Evolutionary conservation across 345 rosid genomes (phyloP).

Genomic region (Lepidium sativum): DNA sequence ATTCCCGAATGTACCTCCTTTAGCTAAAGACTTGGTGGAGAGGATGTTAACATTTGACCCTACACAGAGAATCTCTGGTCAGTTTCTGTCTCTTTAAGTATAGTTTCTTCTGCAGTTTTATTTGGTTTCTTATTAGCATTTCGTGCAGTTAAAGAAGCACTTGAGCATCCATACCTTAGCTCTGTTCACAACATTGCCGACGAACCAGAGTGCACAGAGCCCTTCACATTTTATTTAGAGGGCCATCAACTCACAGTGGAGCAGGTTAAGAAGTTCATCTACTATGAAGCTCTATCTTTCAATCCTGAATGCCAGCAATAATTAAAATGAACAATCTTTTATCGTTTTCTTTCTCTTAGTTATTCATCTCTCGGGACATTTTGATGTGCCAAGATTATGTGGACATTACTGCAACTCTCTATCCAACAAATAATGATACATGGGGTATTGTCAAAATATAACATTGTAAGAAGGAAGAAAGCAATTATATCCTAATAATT

Average conservation of each 20-base stretch:
- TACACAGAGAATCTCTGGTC: conserved; percentile 69
- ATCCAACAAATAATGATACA: conserved; percentile 19
- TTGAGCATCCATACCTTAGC: conserved; percentile 74
- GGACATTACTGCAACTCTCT: conserved; percentile 12
- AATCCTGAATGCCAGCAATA: conserved; percentile 52
- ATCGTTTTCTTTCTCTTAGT: background rate
- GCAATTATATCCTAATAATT: conserved; percentile 4
- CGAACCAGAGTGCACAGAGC: conserved; percentile 66
- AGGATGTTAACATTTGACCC: conserved; percentile 92
- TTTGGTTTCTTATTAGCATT: background rate
- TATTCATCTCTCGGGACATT: background rate
- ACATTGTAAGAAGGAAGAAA: conserved; percentile 16
- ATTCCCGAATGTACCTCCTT: conserved; percentile 57
- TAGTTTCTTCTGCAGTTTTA: background rate
- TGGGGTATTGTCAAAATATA: conserved; percentile 3
- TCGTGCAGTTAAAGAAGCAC: conserved; percentile 64
- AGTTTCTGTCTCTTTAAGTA: conserved; percentile 6
- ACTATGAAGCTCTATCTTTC: conserved; percentile 74
- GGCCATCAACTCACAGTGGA: conserved; percentile 61
- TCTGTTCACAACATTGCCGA: conserved; percentile 54
- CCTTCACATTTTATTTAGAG: conserved; percentile 71
- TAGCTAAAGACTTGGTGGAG: conserved; percentile 77
- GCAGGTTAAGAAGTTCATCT: conserved; percentile 77
- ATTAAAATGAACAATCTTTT: too few relatives aligned
- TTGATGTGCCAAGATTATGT: background rate